phyloP scores from a whole-genome alignment of 768 basidiomycete species.

The Phylloporus arenicola region DNA sequence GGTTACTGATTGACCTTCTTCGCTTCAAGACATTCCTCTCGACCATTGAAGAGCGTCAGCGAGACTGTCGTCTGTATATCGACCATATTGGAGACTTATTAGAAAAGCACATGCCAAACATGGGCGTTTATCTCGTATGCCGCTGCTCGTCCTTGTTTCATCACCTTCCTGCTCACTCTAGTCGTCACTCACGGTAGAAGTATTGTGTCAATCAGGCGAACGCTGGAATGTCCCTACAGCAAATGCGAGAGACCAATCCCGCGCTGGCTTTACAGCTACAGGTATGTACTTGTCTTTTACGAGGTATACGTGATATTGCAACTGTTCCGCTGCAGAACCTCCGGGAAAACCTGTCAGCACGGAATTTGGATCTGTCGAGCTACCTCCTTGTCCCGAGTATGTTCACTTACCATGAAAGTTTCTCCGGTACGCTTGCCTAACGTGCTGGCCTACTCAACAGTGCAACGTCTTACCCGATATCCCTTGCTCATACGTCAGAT shows the following conservation, averaged over 20 bases:
- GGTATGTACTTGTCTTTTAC: constrained; percentile 35
- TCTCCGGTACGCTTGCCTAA: not conserved
- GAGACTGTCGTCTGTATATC: constrained; percentile 85
- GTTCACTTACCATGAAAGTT: constrained; percentile 16
- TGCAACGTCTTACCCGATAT: constrained; percentile 95
- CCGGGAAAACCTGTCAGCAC: constrained; percentile 68
- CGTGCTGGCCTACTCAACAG: constrained; percentile 32
- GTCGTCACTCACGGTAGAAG: constrained; percentile 39
- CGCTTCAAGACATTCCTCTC: constrained; percentile 67
- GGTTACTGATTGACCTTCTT: not conserved
- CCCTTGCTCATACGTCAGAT: constrained; percentile 87
- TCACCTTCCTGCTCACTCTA: not conserved
- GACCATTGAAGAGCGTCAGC: constrained; percentile 86
- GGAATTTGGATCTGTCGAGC: constrained; percentile 85
- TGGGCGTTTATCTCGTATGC: constrained; percentile 74
- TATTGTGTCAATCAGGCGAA: constrained; percentile 88
- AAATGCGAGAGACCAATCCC: constrained; percentile 61
- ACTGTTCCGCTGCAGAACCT: constrained; percentile 44
- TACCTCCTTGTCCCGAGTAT: constrained; percentile 88
- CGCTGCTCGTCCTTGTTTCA: not conserved
- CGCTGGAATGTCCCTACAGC: constrained; percentile 72
- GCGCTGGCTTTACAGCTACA: constrained; percentile 63
- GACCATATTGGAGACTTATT: constrained; percentile 86
- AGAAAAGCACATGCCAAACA: constrained; percentile 64
- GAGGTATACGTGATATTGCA: not conserved